Base-by-base conservation (phyloP, 148 eudicot species). In the Chenopodium quinoa region DNA sequence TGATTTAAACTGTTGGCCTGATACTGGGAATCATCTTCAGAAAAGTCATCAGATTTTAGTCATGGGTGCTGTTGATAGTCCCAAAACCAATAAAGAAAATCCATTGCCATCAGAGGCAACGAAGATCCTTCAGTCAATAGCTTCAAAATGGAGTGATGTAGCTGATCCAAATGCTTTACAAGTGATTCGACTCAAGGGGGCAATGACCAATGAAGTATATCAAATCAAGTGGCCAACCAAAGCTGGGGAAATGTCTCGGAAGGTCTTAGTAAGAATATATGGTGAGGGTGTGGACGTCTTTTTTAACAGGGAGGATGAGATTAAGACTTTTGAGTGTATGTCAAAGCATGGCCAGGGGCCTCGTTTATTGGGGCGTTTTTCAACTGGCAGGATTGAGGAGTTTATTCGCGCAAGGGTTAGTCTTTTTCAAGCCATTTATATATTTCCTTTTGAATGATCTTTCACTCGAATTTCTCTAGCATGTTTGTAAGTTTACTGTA, bases 181-280 rank as follows among this genome's bases (percentile, higher is more conserved):
- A 78, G 92, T 95, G 81, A 79, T 94, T 46, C 91, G 79, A 7
- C 83, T 94, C 13, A 93, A 91, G 82, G 98, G 98, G 5, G 98
- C 98, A 17, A 93, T 94, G 98, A 94, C 98, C 8, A 94, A 94
- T 86, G 90, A 89, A 86, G 97, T 93, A 6, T 94, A 90, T 78
- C 95, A 94, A 78, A 93, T 94, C 82, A 93, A 91, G 79, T 94
- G 98, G 98, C 90, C 91, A 20, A 87, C 88, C n/a, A 87, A 83
- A 17, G 76, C 85, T 23, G 87, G 87, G 40, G 84, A 84, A 62
- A 84, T 75, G 31, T 89, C 97, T 9, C 82, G 91, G 68, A 94
- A 91, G 83, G 95, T 94, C 66, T 54, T 94, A 83, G 95, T 90
- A 16, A 90, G 98, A 86, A 89, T 94, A 4, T 94, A 93, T 71